Evolutionary conservation across 306 rosid genomes (phyloP).

Genomic region (Luffa acutangula): DNA sequence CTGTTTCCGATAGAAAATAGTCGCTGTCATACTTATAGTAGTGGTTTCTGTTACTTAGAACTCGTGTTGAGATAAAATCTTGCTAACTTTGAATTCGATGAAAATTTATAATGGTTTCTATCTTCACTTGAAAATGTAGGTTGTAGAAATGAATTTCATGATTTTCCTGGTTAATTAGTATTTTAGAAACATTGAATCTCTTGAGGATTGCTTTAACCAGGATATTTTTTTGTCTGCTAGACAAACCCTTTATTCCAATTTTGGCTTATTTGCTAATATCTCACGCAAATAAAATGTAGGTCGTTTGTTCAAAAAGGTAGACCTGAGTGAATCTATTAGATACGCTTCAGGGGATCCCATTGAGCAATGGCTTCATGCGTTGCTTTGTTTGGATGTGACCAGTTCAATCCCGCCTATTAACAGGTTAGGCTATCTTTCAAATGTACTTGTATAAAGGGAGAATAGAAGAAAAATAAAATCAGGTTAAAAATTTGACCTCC

Average conservation of each 20-base stretch:
- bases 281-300: slow-evolving; percentile 34
- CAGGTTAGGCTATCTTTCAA: slow-evolving; percentile 34
- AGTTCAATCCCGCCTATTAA: slow-evolving; percentile 58
- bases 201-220: background rate
- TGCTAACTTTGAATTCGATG: background rate
- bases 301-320: slow-evolving; percentile 69
- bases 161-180: background rate
- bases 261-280: slow-evolving; percentile 13
- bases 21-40: background rate
- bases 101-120: background rate
- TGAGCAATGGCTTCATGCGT: slow-evolving; percentile 77
- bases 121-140: background rate
- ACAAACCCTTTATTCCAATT: background rate
- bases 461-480: background rate
- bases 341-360: slow-evolving; percentile 87
- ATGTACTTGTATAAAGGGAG: background rate
- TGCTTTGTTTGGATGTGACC: slow-evolving; percentile 84
- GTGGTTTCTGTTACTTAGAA: background rate
- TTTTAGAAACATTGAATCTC: background rate
- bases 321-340: slow-evolving; percentile 80
- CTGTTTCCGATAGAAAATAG: background rate
- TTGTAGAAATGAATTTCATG: background rate
- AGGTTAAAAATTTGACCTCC: background rate
- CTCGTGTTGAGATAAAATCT: background rate
- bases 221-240: background rate